These are phyloP conservation scores for Magnolia kwangsiensis DNA, from an alignment of 164 flowering plant species.

Conservation along the genomic window DNA sequence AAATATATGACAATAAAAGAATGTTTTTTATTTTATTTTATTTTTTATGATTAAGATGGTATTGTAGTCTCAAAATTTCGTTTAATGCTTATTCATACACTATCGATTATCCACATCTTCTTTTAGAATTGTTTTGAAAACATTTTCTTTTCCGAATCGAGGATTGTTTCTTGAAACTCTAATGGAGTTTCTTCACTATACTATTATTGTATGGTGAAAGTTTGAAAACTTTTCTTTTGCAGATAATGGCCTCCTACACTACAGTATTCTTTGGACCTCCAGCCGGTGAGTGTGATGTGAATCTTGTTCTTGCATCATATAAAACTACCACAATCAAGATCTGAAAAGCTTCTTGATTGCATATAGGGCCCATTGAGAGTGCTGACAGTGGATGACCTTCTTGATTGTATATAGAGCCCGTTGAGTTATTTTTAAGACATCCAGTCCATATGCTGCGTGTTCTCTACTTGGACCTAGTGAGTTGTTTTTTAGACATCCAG, in stretches of 20 bases:
- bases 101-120: background rate
- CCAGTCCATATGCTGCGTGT: too few relatives aligned
- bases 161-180: background rate
- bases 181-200: background rate
- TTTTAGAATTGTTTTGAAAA: background rate
- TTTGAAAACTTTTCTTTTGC: slow-evolving; percentile 15
- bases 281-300: slow-evolving; percentile 68
- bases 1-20: background rate
- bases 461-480: too few relatives aligned
- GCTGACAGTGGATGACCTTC: too few relatives aligned
- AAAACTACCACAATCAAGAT: background rate
- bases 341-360: background rate
- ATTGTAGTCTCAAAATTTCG: background rate
- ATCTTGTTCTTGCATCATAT: background rate
- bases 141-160: background rate
- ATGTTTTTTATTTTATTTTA: background rate
- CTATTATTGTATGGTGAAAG: too few relatives aligned
- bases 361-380: too few relatives aligned
- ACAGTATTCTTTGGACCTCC: slow-evolving; percentile 87
- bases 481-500: too few relatives aligned
- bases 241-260: slow-evolving; percentile 80
- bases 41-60: background rate
- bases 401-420: too few relatives aligned
- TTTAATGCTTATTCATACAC: background rate
- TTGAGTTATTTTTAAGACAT: too few relatives aligned